phyloP scores from a whole-genome alignment of 2,329 filamentous ascomycete genomes.

The Phyllosticta ampelicida region DNA sequence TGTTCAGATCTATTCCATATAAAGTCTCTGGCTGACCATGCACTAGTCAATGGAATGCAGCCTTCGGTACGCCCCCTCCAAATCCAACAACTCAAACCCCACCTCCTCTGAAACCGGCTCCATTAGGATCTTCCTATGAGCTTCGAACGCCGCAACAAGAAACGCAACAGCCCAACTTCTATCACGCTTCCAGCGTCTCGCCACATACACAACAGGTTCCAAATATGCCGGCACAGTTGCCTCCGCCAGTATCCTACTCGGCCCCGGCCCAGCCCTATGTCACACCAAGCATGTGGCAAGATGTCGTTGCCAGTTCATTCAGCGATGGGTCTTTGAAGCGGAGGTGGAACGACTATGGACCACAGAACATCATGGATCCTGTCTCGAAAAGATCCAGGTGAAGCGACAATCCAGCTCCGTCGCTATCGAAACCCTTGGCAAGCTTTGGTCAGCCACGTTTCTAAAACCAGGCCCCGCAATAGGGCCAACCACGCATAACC shows the following conservation, averaged over 20 bases:
- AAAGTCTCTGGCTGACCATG: constrained; percentile 14
- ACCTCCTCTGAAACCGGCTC: constrained; percentile 33
- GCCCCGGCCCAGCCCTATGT: constrained; percentile 26
- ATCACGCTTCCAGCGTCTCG: constrained; percentile 24
- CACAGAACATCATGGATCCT: constrained; percentile 22
- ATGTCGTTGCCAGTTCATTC: constrained; percentile 35
- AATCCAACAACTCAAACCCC: constrained; percentile 33
- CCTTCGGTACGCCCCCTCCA: constrained; percentile 63
- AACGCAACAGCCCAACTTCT: constrained; percentile 21
- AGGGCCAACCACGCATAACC: background rate
- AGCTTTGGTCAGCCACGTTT: background rate
- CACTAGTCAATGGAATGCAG: constrained; percentile 81
- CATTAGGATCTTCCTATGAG: constrained; percentile 28
- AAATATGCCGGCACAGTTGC: constrained; percentile 21
- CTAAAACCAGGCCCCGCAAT: background rate
- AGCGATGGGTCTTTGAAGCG: constrained; percentile 32
- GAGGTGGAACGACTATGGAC: constrained; percentile 32
- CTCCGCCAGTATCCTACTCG: constrained; percentile 25
- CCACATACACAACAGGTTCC: constrained; percentile 24
- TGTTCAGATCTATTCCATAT: constrained; percentile 16
- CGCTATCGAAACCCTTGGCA: background rate
- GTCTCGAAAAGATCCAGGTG: constrained; percentile 29
- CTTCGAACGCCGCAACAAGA: constrained; percentile 26
- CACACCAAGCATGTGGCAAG: constrained; percentile 42
- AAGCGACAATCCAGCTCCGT: constrained; percentile 25